Evolutionary conservation across 192 early-diverging fungal genomes (phyloP), one percentile per base, ranked within the genome.

Genomic region (Coemansia sp.): DNA sequence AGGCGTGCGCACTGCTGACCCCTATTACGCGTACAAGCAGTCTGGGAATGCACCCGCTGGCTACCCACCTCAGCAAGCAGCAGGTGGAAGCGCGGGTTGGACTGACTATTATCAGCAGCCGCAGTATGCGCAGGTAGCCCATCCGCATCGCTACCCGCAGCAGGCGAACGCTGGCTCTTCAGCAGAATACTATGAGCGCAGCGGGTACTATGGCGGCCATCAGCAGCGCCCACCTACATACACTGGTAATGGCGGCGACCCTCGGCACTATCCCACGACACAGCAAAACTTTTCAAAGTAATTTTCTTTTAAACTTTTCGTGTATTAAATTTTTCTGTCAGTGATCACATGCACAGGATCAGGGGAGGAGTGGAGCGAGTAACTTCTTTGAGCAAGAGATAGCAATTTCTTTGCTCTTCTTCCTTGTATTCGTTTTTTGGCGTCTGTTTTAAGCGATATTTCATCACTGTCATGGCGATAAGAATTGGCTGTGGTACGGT

Each of bases 401-500:
- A n/a, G 14, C 16, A 6, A 13, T 18, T 35, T 48, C 11, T 26
- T 26, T 21, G 31, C 28, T 20, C 16, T 47, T 11, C 56, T 43
- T 65, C 55, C 7, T 59, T 42, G 41, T 16, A 6, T 4, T 42
- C 6, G 14, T n/a, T 14, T 42, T 42, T 42, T 18, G 14, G 41
- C 13, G 16, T n/a, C 41, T 42, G 16, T 42, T 42, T 42, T 6
- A n/a, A n/a, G 41, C 6, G 6, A 12, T 67, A 28, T 59, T n/a
- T 56, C 23, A 31, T 23, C 45, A 64, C 21, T 38, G 37, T 34
- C 13, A 68, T 73, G 59, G 41, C 69, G 42, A 66, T 80, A 18
- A 58, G 72, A 61, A 59, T 80, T 36, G 77, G 77, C 18, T 80
- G 77, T 55, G 77, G 75, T 66, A 76, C n/a, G 26, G 12, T 61